Evolutionary conservation across 345 rosid genomes (phyloP), one percentile per base, ranked within the genome.

Genomic region (Linum lewisii): DNA sequence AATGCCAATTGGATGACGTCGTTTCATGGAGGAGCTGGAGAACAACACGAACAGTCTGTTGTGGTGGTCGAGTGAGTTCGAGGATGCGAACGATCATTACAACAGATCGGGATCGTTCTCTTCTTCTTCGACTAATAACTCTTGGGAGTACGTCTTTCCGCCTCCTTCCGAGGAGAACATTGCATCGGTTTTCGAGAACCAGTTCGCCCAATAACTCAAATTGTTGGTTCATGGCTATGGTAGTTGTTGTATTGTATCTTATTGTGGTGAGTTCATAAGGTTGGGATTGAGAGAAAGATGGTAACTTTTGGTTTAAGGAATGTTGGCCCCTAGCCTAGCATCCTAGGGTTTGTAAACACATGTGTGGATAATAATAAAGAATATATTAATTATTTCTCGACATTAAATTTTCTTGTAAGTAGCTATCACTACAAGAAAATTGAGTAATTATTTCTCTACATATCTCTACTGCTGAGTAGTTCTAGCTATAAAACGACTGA

Each of bases 1-100:
- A 67, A 7, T 42, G 15, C 47, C 47, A 42, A 42, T 42, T 42
- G 18, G 47, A 1, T 42, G 47, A 16, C 13, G 47, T 42, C 16
- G 13, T 42, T 42, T 42, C 47, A 42, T 65, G 29, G 38, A 29
- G 51, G 64, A 74, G 20, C 71, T 61, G 13, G 86, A 74, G 36
- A 56, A 78, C 70, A 78, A 76, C 59, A 77, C 73, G 61, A 80
- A 77, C 42, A 68, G 72, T 74, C 63, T 83, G 18, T 26, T 70
- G 51, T 84, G 89, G 90, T 84, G 98, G 95, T 72, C 84, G 7
- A 80, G 59, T 71, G 86, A 75, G 34, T 66, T 79, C 22, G 93
- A 81, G 73, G 34, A 1, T 29, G 72, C 78, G 55, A 84, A 79
- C 4, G 47, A 42, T 34, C 0, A 34, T 4, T 42, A 42, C 18